These are phyloP conservation scores for Amanita thiersii DNA, from an alignment of 768 basidiomycete genomes.

Conservation along the genomic window DNA sequence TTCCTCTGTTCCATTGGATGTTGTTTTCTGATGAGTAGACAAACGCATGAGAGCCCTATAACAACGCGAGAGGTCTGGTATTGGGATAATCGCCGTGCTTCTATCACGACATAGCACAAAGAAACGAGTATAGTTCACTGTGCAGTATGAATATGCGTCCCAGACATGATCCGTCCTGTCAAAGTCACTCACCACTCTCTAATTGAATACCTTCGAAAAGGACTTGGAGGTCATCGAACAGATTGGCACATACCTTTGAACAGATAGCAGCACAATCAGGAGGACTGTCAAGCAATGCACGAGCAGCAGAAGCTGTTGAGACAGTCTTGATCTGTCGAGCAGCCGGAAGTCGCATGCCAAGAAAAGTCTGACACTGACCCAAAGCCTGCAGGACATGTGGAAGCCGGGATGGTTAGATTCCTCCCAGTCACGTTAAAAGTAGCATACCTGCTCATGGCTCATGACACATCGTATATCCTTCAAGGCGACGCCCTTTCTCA, in stretches of 20 bases:
- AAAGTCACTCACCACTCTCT: conserved; percentile 29
- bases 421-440: not conserved
- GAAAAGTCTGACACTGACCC: conserved; percentile 68
- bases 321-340: conserved; percentile 47
- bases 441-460: conserved; percentile 72
- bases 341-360: conserved; percentile 42
- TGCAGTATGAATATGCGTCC: not conserved
- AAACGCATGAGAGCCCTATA: conserved; percentile 26
- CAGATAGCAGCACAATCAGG: conserved; percentile 64
- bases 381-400: conserved; percentile 60
- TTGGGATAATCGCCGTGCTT: not conserved
- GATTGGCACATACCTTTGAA: conserved; percentile 50
- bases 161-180: conserved; percentile 6
- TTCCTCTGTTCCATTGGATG: conserved; percentile 7
- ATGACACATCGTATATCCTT: conserved; percentile 49
- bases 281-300: conserved; percentile 31
- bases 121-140: conserved; percentile 68
- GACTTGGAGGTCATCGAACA: conserved; percentile 57
- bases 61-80: conserved; percentile 5
- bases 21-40: conserved; percentile 12
- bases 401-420: not conserved
- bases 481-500: conserved; percentile 47
- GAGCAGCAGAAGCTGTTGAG: conserved; percentile 71
- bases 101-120: conserved; percentile 38
- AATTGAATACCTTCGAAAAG: conserved; percentile 61